Evolutionary conservation across 2,329 filamentous ascomycete genomes (phyloP).

Genomic region (Colletotrichum eremochloae): DNA sequence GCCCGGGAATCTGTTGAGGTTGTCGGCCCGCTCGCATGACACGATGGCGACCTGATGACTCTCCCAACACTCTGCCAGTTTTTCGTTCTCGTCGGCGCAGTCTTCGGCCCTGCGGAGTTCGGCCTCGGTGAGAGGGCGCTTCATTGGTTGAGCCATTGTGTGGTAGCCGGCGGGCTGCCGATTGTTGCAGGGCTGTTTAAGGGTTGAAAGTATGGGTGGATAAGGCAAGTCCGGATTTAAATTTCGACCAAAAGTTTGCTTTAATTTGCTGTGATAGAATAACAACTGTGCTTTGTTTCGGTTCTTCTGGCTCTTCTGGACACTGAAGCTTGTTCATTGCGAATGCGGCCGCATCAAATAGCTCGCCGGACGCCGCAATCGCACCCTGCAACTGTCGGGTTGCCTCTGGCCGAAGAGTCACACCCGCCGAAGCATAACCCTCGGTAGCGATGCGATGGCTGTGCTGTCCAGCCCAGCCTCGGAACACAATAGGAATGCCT

Average conservation of each 20-base stretch:
- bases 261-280: neutral
- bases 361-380: neutral
- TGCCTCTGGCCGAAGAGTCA: neutral
- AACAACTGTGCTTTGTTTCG: neutral
- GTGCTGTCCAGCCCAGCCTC: neutral
- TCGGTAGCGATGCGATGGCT: neutral
- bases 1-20: neutral
- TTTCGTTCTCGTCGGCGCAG: constrained; percentile 20
- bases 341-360: neutral
- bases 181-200: neutral
- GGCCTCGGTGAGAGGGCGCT: constrained; percentile 8
- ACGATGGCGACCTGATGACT: neutral
- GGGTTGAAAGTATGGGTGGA: neutral
- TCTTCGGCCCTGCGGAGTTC: constrained; percentile 12
- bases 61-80: constrained; percentile 20
- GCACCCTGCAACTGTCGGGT: neutral
- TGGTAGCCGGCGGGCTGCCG: constrained; percentile 46
- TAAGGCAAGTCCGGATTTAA: neutral
- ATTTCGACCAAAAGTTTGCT: neutral
- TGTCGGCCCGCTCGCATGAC: neutral
- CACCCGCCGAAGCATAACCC: neutral
- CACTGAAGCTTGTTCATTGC: neutral
- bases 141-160: neutral
- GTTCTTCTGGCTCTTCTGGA: neutral
- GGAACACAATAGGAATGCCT: neutral